Conservation (phyloP, 2,329 filamentous ascomycete genomes). For the Colletotrichum tropicicola region DNA sequence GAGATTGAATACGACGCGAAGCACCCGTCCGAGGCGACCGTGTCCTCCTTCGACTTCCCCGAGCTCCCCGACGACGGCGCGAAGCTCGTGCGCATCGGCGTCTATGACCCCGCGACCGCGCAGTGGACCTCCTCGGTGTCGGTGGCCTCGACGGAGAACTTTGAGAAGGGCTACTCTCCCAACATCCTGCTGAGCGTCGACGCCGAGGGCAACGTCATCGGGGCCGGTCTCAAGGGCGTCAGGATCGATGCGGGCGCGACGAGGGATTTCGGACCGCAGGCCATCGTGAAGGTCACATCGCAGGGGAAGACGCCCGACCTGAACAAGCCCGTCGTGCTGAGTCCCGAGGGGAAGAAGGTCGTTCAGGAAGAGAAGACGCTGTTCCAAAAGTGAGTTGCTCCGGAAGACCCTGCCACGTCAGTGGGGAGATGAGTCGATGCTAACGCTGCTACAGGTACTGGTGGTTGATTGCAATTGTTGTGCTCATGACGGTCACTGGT, state of each 20-base stretch:
- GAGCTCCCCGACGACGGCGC: slow-evolving; percentile 53
- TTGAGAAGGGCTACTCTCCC: slow-evolving; percentile 68
- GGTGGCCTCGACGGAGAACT: slow-evolving; percentile 64
- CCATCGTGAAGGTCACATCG: slow-evolving; percentile 55
- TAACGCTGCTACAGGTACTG: slow-evolving; percentile 65
- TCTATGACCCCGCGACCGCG: slow-evolving; percentile 58
- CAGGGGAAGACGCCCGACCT: slow-evolving; percentile 65
- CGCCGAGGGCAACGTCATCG: slow-evolving; percentile 52
- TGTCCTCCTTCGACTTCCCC: slow-evolving; percentile 66
- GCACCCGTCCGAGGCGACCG: slow-evolving; percentile 51
- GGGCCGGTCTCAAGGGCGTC: slow-evolving; percentile 63
- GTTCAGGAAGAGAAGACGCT: slow-evolving; percentile 70
- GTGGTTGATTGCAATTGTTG: slow-evolving; percentile 67
- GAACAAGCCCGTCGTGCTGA: slow-evolving; percentile 71
- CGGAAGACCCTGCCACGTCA: not conserved
- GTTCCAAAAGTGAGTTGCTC: slow-evolving; percentile 70
- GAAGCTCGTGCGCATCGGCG: slow-evolving; percentile 64
- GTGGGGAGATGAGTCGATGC: slow-evolving; percentile 31
- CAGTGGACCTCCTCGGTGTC: slow-evolving; percentile 65
- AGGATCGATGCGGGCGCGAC: slow-evolving; percentile 71
- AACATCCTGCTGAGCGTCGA: slow-evolving; percentile 64
- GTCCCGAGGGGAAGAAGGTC: slow-evolving; percentile 66
- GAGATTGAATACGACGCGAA: slow-evolving; percentile 63
- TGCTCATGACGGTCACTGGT: slow-evolving; percentile 61
- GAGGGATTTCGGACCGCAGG: slow-evolving; percentile 71